Percentiles rank a stretch among this genome's conserved stretches.
Conservation (phyloP, 2,329 filamentous ascomycete genomes). For the Zalaria obscura region DNA sequence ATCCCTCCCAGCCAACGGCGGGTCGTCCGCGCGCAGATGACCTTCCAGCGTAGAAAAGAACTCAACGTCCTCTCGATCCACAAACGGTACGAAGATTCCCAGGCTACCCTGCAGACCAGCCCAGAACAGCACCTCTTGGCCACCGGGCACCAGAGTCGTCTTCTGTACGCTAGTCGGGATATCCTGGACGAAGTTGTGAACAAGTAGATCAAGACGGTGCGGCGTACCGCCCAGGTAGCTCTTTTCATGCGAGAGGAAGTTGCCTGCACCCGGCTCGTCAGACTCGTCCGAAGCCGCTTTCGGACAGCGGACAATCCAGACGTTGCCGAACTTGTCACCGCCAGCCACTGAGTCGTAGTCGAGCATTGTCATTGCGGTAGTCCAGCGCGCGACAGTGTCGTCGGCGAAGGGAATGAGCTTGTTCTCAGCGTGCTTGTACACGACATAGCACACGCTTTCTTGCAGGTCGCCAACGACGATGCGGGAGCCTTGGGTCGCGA, state of each 20-base stretch:
- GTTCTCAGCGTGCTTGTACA: conserved; percentile 87
- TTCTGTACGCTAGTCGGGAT: conserved; percentile 85
- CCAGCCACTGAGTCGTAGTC: conserved; percentile 94
- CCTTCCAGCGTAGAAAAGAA: conserved; percentile 94
- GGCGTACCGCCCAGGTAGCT: conserved; percentile 82
- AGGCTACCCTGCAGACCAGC: conserved; percentile 88
- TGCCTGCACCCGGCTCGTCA: conserved; percentile 80
- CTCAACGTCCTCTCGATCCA: conserved; percentile 83
- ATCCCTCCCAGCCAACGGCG: conserved; percentile 79
- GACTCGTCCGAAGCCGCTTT: conserved; percentile 75
- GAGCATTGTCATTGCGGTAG: conserved; percentile 80
- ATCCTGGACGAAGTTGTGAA: conserved; percentile 83
- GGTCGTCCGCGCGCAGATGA: conserved; percentile 72
- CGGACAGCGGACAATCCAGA: conserved; percentile 84
- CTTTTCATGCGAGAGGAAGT: conserved; percentile 81
- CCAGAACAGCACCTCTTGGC: conserved; percentile 85
- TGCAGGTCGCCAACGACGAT: conserved; percentile 88
- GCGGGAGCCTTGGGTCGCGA: conserved; percentile 81
- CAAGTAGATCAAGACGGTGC: conserved; percentile 70
- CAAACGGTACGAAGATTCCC: conserved; percentile 83
- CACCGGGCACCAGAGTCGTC: conserved; percentile 77
- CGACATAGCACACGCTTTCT: conserved; percentile 80
- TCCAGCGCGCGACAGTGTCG: conserved; percentile 81
- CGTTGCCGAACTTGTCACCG: conserved; percentile 93
- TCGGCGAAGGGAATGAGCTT: conserved; percentile 87